These are phyloP conservation scores for Colletotrichum scovillei DNA, from an alignment of 2,329 filamentous ascomycete genomes.

Conservation along the genomic window DNA sequence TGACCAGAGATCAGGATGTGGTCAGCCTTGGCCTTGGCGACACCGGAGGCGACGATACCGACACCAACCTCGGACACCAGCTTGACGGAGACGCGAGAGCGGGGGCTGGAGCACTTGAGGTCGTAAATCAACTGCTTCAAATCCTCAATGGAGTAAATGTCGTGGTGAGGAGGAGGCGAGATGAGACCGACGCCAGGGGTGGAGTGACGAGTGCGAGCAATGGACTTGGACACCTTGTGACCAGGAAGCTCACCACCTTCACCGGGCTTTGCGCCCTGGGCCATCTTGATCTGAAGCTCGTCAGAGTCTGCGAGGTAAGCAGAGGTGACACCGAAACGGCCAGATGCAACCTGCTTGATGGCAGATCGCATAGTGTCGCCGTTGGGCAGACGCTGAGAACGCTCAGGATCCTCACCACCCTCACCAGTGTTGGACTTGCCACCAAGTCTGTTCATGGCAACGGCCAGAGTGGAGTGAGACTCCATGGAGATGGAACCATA, in stretches of 20 bases:
- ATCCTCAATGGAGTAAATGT: conserved; percentile 99
- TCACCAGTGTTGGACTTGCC: conserved; percentile 98
- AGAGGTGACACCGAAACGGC: conserved; percentile 95
- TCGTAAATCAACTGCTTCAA: conserved; percentile 98
- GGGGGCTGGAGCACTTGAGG: conserved; percentile 94
- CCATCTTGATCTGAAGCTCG: conserved; percentile 99
- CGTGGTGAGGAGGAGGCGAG: conserved; percentile 95
- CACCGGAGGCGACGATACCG: conserved; percentile 96
- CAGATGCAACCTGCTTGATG: conserved; percentile 97
- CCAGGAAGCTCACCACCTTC: conserved; percentile 97
- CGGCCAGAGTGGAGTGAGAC: conserved; percentile 92
- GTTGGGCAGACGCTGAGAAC: conserved; percentile 86
- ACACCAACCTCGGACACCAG: conserved; percentile 97
- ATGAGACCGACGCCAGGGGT: conserved; percentile 97
- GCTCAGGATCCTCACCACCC: conserved; percentile 94
- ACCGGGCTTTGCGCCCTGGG: conserved; percentile 96
- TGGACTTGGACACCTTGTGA: conserved; percentile 95
- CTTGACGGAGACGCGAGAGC: conserved; percentile 94
- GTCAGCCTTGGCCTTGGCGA: conserved; percentile 96
- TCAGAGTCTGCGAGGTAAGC: conserved; percentile 95
- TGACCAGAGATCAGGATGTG: conserved; percentile 97
- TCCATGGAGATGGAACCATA: conserved; percentile 99
- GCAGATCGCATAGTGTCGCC: conserved; percentile 97
- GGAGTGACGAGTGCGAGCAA: conserved; percentile 94
- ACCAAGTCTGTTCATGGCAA: conserved; percentile 96